phyloP scores from a whole-genome alignment of 129 eudicot species.

The Ambrosia artemisiifolia region DNA sequence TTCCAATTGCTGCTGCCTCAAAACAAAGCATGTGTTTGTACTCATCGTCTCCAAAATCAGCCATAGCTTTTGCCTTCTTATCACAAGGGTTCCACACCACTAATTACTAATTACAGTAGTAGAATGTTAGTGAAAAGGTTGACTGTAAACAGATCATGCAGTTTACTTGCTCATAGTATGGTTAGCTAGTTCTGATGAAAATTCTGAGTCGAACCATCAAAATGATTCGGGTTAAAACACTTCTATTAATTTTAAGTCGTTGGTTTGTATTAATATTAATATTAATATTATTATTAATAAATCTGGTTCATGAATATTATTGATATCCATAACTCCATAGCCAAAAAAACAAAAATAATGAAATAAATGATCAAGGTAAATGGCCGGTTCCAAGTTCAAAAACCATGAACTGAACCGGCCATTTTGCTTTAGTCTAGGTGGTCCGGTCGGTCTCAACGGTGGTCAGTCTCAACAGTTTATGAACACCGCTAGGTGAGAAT shows the following conservation, averaged over 20 bases:
- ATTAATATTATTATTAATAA: no score
- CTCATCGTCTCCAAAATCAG: not conserved
- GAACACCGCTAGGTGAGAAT: no score
- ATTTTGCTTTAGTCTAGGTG: not conserved
- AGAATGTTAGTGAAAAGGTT: not conserved
- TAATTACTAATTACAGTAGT: no score
- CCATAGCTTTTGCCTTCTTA: not conserved
- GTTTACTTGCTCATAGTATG: not conserved
- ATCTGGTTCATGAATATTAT: not conserved
- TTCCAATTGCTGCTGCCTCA: not conserved
- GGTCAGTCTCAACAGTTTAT: no score
- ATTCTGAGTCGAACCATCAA: not conserved
- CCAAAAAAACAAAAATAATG: not conserved
- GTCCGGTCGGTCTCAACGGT: no score
- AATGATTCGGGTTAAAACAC: not conserved
- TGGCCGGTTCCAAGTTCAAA: not conserved
- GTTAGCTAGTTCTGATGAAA: not conserved
- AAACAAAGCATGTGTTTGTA: not conserved
- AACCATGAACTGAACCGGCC: not conserved
- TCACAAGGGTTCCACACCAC: slow-evolving; percentile 1
- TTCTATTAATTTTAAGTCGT: not conserved
- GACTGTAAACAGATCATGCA: not conserved
- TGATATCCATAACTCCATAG: not conserved
- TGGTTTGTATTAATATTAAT: not conserved
- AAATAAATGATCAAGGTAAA: not conserved